phyloP scores from a whole-genome alignment of 805 yeast species.

The Clavispora vitiphila region DNA sequence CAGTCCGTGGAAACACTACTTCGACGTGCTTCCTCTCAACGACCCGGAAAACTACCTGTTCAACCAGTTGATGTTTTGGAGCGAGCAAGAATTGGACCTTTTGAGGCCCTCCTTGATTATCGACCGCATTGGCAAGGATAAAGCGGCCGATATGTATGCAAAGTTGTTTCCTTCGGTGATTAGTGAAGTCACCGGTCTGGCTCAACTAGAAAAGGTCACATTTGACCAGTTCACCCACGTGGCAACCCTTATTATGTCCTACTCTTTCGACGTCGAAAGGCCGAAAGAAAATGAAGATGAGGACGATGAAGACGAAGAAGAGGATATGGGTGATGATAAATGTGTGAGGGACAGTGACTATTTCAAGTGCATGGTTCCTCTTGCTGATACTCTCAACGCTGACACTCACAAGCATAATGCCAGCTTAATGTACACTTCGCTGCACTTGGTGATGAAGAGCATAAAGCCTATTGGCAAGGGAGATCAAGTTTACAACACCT shows the following conservation, averaged over 20 bases:
- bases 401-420: constrained; percentile 78
- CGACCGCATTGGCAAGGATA: constrained; percentile 63
- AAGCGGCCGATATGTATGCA: constrained; percentile 58
- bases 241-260: constrained; percentile 82
- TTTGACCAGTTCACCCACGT: constrained; percentile 60
- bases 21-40: constrained; percentile 59
- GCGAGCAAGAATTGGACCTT: constrained; percentile 46
- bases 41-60: constrained; percentile 33
- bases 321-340: constrained; percentile 5
- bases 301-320: constrained; percentile 16
- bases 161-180: constrained; percentile 39
- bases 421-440: constrained; percentile 48
- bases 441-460: constrained; percentile 64
- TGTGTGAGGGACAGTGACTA: constrained; percentile 26
- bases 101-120: constrained; percentile 70
- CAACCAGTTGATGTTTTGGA: constrained; percentile 80
- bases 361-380: constrained; percentile 83
- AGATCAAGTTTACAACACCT: constrained; percentile 80
- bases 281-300: constrained; percentile 22
- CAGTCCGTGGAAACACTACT: constrained; percentile 67
- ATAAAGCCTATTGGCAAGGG: constrained; percentile 54
- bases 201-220: constrained; percentile 27
- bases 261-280: constrained; percentile 77
- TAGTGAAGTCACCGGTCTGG: constrained; percentile 25
- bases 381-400: constrained; percentile 88